Conservation (phyloP, 352 stramenopile genomes). For the Globisporangium spinosum region DNA sequence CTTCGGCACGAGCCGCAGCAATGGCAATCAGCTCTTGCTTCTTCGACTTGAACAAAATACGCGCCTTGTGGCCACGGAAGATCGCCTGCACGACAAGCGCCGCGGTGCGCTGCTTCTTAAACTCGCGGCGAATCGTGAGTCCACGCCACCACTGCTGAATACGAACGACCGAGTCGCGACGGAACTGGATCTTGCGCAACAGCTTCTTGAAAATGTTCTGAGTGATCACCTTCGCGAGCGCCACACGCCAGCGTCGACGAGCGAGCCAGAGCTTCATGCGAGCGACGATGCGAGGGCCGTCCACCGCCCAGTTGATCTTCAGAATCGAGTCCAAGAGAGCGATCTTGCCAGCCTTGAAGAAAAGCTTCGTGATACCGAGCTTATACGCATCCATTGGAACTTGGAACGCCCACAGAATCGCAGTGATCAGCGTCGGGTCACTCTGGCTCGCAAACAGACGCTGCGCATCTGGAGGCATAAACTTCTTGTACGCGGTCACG, state of each 20-base stretch:
- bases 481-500: slow-evolving; percentile 60
- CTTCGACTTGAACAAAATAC: slow-evolving; percentile 75
- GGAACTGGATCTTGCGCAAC: slow-evolving; percentile 61
- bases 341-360: slow-evolving; percentile 79
- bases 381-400: slow-evolving; percentile 77
- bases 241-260: slow-evolving; percentile 67
- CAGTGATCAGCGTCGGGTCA: slow-evolving; percentile 68
- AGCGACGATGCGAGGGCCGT: slow-evolving; percentile 53
- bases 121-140: slow-evolving; percentile 62
- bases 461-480: slow-evolving; percentile 63
- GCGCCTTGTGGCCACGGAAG: slow-evolving; percentile 76
- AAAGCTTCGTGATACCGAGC: slow-evolving; percentile 73
- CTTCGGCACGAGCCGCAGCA: slow-evolving; percentile 66
- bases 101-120: slow-evolving; percentile 78
- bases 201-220: slow-evolving; percentile 52
- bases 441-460: slow-evolving; percentile 70
- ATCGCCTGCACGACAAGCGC: slow-evolving; percentile 71
- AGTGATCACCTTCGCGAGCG: slow-evolving; percentile 59
- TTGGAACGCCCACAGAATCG: slow-evolving; percentile 84
- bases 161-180: slow-evolving; percentile 49
- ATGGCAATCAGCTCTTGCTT: slow-evolving; percentile 83
- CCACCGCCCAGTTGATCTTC: slow-evolving; percentile 65
- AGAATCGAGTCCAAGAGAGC: slow-evolving; percentile 69
- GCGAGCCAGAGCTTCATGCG: slow-evolving; percentile 71
- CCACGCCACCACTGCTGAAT: slow-evolving; percentile 88